These are phyloP conservation scores for Paramecium sonneborni DNA, from an alignment of 73 alveolate genomes.

Conservation along the genomic window DNA sequence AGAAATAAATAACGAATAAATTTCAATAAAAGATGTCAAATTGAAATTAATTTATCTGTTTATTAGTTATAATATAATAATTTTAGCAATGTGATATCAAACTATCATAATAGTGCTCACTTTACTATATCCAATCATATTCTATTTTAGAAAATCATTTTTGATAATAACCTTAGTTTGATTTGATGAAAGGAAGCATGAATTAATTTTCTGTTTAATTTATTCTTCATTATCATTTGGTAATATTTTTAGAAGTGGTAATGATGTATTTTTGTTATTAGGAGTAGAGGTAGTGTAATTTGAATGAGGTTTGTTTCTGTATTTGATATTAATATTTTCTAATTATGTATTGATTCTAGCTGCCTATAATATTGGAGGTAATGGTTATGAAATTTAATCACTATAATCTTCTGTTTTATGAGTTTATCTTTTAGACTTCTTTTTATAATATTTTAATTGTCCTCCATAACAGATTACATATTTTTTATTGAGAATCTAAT, in stretches of 20 bases:
- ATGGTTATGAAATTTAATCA: not conserved
- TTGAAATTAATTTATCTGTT: no score
- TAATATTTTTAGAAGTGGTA: not conserved
- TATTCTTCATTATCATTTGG: slow-evolving; percentile 1
- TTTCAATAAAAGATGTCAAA: no score
- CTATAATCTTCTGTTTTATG: slow-evolving; percentile 28
- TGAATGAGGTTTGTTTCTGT: not conserved
- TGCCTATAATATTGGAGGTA: not conserved
- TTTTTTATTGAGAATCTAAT: slow-evolving; percentile 10
- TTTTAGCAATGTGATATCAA: not conserved
- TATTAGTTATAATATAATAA: not conserved
- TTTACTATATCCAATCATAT: slow-evolving; percentile 12
- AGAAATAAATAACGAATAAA: no score
- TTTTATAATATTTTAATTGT: not conserved
- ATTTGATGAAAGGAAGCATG: not conserved
- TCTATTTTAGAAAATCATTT: not conserved
- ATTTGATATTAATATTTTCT: not conserved
- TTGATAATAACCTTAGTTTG: not conserved
- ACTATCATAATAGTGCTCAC: slow-evolving; percentile 4
- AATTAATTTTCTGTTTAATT: not conserved
- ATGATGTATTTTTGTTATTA: not conserved
- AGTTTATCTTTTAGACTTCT: not conserved
- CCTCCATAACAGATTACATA: not conserved
- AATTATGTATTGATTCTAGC: slow-evolving; percentile 12
- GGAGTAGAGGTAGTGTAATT: not conserved